These are phyloP conservation scores for Tricladium varicosporioides DNA, from an alignment of 2,329 filamentous ascomycete species.

Conservation along the genomic window DNA sequence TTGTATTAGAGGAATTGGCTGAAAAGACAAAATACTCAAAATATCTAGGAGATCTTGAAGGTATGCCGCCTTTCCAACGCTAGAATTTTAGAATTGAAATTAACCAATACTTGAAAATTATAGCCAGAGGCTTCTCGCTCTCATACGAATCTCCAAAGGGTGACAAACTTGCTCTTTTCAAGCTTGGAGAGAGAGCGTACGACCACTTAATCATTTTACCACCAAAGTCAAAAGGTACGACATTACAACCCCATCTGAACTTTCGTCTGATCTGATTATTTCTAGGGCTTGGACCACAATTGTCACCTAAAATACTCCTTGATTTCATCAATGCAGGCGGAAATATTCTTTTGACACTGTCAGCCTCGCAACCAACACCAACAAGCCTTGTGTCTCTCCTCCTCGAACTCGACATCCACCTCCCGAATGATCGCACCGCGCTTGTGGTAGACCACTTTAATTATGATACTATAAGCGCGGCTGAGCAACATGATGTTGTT, in stretches of 20 bases:
- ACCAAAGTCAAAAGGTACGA: slow-evolving; percentile 81
- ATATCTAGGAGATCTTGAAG: slow-evolving; percentile 71
- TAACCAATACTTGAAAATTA: slow-evolving; percentile 12
- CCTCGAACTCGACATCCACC: slow-evolving; percentile 81
- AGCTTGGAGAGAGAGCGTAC: slow-evolving; percentile 81
- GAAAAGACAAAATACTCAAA: slow-evolving; percentile 82
- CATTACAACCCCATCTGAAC: not conserved
- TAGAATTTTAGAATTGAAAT: slow-evolving; percentile 5
- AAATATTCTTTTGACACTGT: slow-evolving; percentile 86
- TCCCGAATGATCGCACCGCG: slow-evolving; percentile 82
- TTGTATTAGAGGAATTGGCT: slow-evolving; percentile 77
- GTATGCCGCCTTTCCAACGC: slow-evolving; percentile 43
- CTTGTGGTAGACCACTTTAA: slow-evolving; percentile 95
- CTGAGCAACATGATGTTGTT: slow-evolving; percentile 85
- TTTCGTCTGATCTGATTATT: slow-evolving; percentile 8
- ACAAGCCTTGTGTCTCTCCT: slow-evolving; percentile 75
- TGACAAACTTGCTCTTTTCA: slow-evolving; percentile 74
- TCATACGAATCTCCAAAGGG: slow-evolving; percentile 82
- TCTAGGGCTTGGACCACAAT: slow-evolving; percentile 77
- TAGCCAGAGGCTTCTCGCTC: slow-evolving; percentile 80
- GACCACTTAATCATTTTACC: slow-evolving; percentile 91
- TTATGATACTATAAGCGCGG: slow-evolving; percentile 74
- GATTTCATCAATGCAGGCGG: slow-evolving; percentile 90
- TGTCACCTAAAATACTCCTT: slow-evolving; percentile 83
- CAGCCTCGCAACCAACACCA: slow-evolving; percentile 67